Conservation (phyloP, 495 filamentous ascomycete genomes). For the Penicillium manginii region DNA sequence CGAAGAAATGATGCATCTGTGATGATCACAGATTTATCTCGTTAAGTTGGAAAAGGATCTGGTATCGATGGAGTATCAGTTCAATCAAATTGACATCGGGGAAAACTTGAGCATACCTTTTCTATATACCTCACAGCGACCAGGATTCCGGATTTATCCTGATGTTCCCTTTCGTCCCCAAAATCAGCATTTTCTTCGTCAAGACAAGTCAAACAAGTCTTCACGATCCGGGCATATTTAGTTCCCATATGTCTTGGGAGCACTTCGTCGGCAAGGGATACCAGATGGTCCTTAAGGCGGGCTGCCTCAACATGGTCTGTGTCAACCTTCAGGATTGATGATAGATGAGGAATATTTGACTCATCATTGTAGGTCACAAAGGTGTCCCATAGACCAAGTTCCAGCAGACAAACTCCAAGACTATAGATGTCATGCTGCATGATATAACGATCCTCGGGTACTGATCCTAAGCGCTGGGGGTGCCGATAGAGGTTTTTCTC, state of each 20-base stretch:
- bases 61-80: no score
- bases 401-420: conserved; percentile 62
- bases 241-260: conserved; percentile 54
- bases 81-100: no score
- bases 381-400: conserved; percentile 62
- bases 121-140: conserved; percentile 58
- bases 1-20: no score
- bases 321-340: background rate
- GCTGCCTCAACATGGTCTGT: background rate
- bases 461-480: conserved; percentile 52
- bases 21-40: no score
- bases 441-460: conserved; percentile 42
- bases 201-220: conserved; percentile 60
- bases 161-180: conserved; percentile 46
- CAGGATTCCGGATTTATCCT: conserved; percentile 52
- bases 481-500: conserved; percentile 60
- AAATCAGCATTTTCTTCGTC: conserved; percentile 52
- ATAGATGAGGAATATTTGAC: background rate
- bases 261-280: conserved; percentile 32
- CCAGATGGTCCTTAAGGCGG: background rate
- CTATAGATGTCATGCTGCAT: conserved; percentile 73
- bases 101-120: no score
- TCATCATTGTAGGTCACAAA: conserved; percentile 31
- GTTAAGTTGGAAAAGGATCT: no score
- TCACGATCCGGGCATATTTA: conserved; percentile 51